Evolutionary conservation across 2,329 filamentous ascomycete genomes (phyloP).

Genomic region (Lasiodiplodia sp.): DNA sequence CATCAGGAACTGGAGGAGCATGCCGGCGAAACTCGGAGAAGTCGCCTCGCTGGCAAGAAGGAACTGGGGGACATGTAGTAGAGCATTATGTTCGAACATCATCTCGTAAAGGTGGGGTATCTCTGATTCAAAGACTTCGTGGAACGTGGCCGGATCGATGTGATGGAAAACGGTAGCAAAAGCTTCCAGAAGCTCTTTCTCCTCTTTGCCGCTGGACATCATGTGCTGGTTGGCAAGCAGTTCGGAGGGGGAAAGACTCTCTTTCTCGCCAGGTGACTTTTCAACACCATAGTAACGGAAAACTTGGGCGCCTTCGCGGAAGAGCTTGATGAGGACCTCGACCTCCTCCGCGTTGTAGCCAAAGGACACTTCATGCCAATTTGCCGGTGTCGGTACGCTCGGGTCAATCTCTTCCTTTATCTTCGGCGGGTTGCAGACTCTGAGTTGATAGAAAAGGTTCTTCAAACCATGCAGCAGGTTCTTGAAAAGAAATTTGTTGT

Average conservation of each 20-base stretch:
- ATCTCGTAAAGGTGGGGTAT: constrained; percentile 97
- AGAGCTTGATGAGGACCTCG: constrained; percentile 93
- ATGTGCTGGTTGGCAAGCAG: constrained; percentile 96
- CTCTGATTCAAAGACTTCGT: constrained; percentile 97
- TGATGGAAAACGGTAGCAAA: constrained; percentile 99
- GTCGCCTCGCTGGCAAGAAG: constrained; percentile 99
- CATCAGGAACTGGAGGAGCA: constrained; percentile 98
- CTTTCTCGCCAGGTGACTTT: constrained; percentile 74
- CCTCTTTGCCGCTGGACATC: constrained; percentile 84
- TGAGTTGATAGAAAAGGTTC: constrained; percentile 94
- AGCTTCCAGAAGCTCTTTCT: constrained; percentile 95
- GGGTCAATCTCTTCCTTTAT: constrained; percentile 70
- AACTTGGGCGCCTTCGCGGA: constrained; percentile 93
- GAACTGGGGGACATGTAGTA: constrained; percentile 96
- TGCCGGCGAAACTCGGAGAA: constrained; percentile 95
- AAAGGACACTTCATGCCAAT: constrained; percentile 95
- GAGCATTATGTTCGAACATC: constrained; percentile 94
- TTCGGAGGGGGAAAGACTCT: constrained; percentile 83
- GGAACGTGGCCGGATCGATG: constrained; percentile 96
- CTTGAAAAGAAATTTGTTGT: constrained; percentile 98
- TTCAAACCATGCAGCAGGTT: constrained; percentile 96
- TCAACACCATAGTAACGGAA: constrained; percentile 97
- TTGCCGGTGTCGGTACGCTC: constrained; percentile 74
- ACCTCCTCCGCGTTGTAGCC: constrained; percentile 98
- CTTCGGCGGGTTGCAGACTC: constrained; percentile 78